Evolutionary conservation across 2,329 filamentous ascomycete species (phyloP).

Genomic region (Colletotrichum eleusines): DNA sequence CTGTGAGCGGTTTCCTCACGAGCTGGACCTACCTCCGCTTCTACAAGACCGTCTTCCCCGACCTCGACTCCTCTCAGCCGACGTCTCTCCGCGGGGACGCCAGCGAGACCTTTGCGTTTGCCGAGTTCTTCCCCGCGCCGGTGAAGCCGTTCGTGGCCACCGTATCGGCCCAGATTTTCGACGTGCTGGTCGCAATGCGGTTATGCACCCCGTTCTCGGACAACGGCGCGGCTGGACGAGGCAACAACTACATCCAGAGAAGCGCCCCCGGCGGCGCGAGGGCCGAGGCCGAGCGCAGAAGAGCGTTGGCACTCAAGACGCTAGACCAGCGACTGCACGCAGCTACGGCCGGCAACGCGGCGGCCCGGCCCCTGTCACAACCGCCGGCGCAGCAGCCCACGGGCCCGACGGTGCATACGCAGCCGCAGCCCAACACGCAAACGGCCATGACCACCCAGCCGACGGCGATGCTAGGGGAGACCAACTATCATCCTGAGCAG

Average conservation of each 20-base stretch:
- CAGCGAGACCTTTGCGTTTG: slow-evolving; percentile 95
- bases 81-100: slow-evolving; percentile 85
- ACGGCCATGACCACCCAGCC: slow-evolving; percentile 69
- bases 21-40: slow-evolving; percentile 98
- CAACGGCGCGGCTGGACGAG: slow-evolving; percentile 80
- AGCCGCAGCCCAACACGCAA: slow-evolving; percentile 66
- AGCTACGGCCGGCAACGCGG: slow-evolving; percentile 71
- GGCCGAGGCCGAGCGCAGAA: slow-evolving; percentile 90
- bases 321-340: slow-evolving; percentile 92
- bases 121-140: slow-evolving; percentile 92
- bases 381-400: slow-evolving; percentile 56
- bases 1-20: slow-evolving; percentile 83
- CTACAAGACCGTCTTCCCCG: slow-evolving; percentile 82
- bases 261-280: slow-evolving; percentile 77
- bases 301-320: slow-evolving; percentile 89
- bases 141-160: slow-evolving; percentile 82
- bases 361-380: slow-evolving; percentile 51
- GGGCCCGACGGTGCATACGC: slow-evolving; percentile 68
- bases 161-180: slow-evolving; percentile 81
- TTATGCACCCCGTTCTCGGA: slow-evolving; percentile 89
- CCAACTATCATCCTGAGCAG: slow-evolving; percentile 76
- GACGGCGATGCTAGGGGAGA: slow-evolving; percentile 73
- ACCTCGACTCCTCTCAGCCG: slow-evolving; percentile 73
- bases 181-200: slow-evolving; percentile 77
- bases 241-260: slow-evolving; percentile 67